A percentile compares a stretch with the other conserved stretches of the same genome.
phyloP scores from a whole-genome alignment of 495 filamentous ascomycete species.

The Hapsidospora chrysogenum region DNA sequence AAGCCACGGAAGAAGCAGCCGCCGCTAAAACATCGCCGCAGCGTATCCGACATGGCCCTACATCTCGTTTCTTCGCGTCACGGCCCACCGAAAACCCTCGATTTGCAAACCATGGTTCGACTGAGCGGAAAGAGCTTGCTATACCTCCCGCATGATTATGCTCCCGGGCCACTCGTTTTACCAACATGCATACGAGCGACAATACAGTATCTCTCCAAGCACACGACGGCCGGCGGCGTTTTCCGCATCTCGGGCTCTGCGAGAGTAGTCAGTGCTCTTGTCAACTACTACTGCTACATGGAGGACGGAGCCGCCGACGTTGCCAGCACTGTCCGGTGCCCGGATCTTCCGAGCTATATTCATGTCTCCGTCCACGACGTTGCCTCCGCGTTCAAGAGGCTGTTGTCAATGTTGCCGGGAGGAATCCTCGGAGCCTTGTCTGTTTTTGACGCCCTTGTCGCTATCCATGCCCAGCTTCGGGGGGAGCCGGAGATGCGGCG shows the following conservation, averaged over 20 bases:
- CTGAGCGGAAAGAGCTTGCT: constrained; percentile 57
- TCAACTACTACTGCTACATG: constrained; percentile 41
- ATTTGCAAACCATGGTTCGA: constrained; percentile 47
- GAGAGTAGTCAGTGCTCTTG: constrained; percentile 35
- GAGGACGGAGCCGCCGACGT: constrained; percentile 29
- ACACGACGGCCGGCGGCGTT: constrained; percentile 37
- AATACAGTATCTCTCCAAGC: constrained; percentile 43
- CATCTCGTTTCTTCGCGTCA: constrained; percentile 30
- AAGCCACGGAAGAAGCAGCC: too few species aligned
- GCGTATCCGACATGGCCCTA: constrained; percentile 33
- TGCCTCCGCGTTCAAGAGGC: constrained; percentile 52
- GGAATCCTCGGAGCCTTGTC: constrained; percentile 55
- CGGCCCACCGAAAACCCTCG: constrained; percentile 42
- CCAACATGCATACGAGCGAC: constrained; percentile 65
- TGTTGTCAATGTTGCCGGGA: constrained; percentile 53
- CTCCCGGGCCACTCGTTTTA: constrained; percentile 43
- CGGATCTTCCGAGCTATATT: constrained; percentile 38
- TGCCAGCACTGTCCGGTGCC: constrained; percentile 33
- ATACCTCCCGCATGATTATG: constrained; percentile 46
- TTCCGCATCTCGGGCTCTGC: constrained; percentile 48
- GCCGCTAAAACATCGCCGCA: constrained; percentile 15
- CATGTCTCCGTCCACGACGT: constrained; percentile 46
- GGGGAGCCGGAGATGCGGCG: constrained; percentile 27
- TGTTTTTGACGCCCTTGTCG: constrained; percentile 48
- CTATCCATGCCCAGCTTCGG: constrained; percentile 40